Evolutionary conservation across 2,329 filamentous ascomycete species (phyloP).

Genomic region (Westerdykella ornata): DNA sequence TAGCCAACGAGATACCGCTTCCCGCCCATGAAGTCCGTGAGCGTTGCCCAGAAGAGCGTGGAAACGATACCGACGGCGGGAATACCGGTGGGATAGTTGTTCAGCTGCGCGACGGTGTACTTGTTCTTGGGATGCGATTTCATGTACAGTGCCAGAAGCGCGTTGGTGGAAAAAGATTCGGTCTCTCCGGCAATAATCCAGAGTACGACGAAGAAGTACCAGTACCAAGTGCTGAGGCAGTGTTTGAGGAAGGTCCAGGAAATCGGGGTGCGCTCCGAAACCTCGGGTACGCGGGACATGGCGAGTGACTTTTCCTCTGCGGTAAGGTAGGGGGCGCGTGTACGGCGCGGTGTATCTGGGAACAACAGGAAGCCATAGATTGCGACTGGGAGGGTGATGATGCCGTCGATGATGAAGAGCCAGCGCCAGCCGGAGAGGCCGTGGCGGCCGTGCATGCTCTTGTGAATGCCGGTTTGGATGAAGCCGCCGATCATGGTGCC

Average conservation of each 20-base stretch:
- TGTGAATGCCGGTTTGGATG: slow-evolving; percentile 51
- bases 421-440: slow-evolving; percentile 50
- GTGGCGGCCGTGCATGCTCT: slow-evolving; percentile 41
- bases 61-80: slow-evolving; percentile 48
- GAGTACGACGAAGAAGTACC: slow-evolving; percentile 59
- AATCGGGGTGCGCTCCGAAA: slow-evolving; percentile 42
- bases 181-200: slow-evolving; percentile 67
- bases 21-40: slow-evolving; percentile 59
- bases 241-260: slow-evolving; percentile 48
- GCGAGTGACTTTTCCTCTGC: slow-evolving; percentile 40
- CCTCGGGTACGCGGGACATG: slow-evolving; percentile 41
- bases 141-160: slow-evolving; percentile 50
- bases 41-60: slow-evolving; percentile 62
- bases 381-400: slow-evolving; percentile 48
- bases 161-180: slow-evolving; percentile 63
- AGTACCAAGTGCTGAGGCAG: slow-evolving; percentile 56
- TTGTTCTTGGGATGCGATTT: slow-evolving; percentile 36
- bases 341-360: slow-evolving; percentile 41
- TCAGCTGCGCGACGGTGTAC: slow-evolving; percentile 46
- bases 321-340: slow-evolving; percentile 40
- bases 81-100: slow-evolving; percentile 50
- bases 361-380: slow-evolving; percentile 46
- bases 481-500: slow-evolving; percentile 59
- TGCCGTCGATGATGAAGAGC: slow-evolving; percentile 38
- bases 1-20: slow-evolving; percentile 61